Percentiles rank a stretch among this genome's conserved stretches.
phyloP scores from a whole-genome alignment of 2,329 filamentous ascomycete species.

The Claviceps humidiphila region DNA sequence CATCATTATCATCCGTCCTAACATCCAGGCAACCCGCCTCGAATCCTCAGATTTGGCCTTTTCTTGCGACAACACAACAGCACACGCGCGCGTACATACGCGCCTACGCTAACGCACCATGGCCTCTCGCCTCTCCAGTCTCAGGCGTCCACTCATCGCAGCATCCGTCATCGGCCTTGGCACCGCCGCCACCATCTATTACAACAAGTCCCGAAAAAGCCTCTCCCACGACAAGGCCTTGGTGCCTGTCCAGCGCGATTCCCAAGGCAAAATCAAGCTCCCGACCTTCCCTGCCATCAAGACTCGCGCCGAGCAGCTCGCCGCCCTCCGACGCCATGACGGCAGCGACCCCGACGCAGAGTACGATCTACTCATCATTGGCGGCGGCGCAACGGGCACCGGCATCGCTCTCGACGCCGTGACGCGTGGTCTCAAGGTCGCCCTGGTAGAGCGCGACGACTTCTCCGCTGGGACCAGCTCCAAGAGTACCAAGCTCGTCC shows the following conservation, averaged over 20 bases:
- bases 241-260: slow-evolving; percentile 23
- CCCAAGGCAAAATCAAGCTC: slow-evolving; percentile 22
- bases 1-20: background rate
- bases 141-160: slow-evolving; percentile 22
- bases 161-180: slow-evolving; percentile 15
- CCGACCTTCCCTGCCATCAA: slow-evolving; percentile 23
- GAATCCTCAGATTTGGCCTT: background rate
- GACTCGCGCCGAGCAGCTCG: slow-evolving; percentile 25
- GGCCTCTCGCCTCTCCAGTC: slow-evolving; percentile 21
- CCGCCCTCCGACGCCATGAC: slow-evolving; percentile 23
- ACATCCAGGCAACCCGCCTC: background rate
- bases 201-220: slow-evolving; percentile 16
- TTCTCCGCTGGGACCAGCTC: slow-evolving; percentile 72
- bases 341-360: slow-evolving; percentile 20
- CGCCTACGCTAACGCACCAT: slow-evolving; percentile 10
- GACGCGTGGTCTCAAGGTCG: slow-evolving; percentile 66
- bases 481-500: slow-evolving; percentile 79
- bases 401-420: slow-evolving; percentile 73
- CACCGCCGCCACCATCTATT: slow-evolving; percentile 18
- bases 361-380: slow-evolving; percentile 69
- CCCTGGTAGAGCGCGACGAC: slow-evolving; percentile 70
- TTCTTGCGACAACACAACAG: background rate
- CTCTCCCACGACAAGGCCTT: slow-evolving; percentile 20
- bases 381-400: slow-evolving; percentile 65
- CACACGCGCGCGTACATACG: background rate